Evolutionary conservation across 495 filamentous ascomycete genomes (phyloP).

Genomic region (Aspergillus coremiiformis): DNA sequence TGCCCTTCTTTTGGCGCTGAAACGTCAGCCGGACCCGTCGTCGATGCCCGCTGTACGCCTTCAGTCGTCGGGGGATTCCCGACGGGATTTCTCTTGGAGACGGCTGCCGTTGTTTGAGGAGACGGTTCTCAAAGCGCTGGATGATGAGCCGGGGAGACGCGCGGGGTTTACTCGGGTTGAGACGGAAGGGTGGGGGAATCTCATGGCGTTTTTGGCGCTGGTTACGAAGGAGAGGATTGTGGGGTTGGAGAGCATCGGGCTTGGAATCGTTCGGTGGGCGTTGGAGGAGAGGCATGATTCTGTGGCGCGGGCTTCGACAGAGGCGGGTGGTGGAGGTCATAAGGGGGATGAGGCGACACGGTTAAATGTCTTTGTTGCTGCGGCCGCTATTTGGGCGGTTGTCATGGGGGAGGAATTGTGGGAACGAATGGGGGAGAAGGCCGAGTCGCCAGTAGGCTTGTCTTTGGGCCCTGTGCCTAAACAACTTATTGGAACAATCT

Average conservation of each 20-base stretch:
- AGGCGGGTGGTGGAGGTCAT: not conserved
- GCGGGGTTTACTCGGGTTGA: not conserved
- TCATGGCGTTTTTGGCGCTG: constrained; percentile 6
- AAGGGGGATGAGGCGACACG: not conserved
- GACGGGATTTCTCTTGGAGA: not conserved
- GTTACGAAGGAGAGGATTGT: not conserved
- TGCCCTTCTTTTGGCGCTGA: not conserved
- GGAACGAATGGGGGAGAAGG: constrained; percentile 13
- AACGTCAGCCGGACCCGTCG: not conserved
- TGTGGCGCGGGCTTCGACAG: not conserved
- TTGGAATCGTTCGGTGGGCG: constrained; percentile 5
- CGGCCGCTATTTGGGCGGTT: constrained; percentile 13
- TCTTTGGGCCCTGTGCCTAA: constrained; percentile 1
- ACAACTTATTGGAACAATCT: not conserved
- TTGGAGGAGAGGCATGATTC: constrained; percentile 2
- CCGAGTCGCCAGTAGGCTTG: constrained; percentile 1
- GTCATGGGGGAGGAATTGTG: constrained; percentile 25
- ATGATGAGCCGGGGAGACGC: constrained; percentile 1
- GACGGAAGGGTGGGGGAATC: not conserved
- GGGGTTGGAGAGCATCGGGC: constrained; percentile 4
- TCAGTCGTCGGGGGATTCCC: not conserved
- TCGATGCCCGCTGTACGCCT: not conserved
- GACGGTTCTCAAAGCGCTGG: not conserved
- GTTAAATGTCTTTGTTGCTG: constrained; percentile 7
- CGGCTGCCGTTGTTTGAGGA: constrained; percentile 1